A percentile compares a stretch with the other conserved stretches of the same genome.
Conservation (phyloP, 352 stramenopile species). For the Hyaloperonospora brassicae region DNA sequence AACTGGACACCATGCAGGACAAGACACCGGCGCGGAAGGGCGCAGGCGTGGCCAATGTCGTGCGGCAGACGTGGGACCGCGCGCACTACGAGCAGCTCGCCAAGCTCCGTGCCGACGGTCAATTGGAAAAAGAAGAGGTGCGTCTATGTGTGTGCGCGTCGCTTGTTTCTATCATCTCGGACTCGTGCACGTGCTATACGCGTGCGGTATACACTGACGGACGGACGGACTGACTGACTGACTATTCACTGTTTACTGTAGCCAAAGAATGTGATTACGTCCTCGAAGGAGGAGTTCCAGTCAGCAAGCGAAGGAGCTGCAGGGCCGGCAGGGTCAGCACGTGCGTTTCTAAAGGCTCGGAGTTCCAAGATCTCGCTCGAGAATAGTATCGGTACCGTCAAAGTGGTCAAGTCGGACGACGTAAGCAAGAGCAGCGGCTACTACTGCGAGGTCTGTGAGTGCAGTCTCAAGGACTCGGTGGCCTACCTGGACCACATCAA, state of each 20-base stretch:
- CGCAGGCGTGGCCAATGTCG: constrained; percentile 67
- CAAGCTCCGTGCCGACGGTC: constrained; percentile 59
- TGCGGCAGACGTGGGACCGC: constrained; percentile 76
- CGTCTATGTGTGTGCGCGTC: background rate
- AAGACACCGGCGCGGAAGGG: constrained; percentile 26
- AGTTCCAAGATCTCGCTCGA: constrained; percentile 76
- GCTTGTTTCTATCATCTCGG: background rate
- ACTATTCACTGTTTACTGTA: constrained; percentile 11
- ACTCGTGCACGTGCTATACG: background rate
- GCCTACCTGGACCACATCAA: constrained; percentile 94
- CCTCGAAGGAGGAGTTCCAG: constrained; percentile 71
- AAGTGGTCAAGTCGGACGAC: constrained; percentile 84
- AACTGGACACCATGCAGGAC: constrained; percentile 18
- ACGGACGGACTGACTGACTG: no score
- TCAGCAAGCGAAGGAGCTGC: constrained; percentile 52
- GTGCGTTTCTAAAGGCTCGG: constrained; percentile 74
- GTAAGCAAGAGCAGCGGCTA: constrained; percentile 76
- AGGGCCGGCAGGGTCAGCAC: constrained; percentile 51
- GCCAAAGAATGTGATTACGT: constrained; percentile 64
- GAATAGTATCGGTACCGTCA: constrained; percentile 70
- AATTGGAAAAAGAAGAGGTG: constrained; percentile 49
- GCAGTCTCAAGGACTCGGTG: constrained; percentile 87
- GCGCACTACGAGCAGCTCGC: constrained; percentile 73
- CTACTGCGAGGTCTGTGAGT: constrained; percentile 91
- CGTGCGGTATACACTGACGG: background rate